Evolutionary conservation across 2,329 filamentous ascomycete species (phyloP).

Genomic region (Remersonia thermophila): DNA sequence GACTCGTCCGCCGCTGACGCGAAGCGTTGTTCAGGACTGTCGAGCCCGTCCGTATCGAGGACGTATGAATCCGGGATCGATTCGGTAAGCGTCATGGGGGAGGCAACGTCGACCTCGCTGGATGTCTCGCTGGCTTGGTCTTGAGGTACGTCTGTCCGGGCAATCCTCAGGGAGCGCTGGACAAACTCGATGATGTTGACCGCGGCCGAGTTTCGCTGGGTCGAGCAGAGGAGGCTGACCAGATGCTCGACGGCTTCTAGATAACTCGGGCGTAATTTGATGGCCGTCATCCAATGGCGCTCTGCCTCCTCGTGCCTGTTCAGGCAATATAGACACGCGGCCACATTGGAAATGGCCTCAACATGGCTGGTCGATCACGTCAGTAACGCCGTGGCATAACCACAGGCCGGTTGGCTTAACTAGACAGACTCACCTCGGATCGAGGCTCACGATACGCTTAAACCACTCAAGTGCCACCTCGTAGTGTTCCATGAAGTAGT

Average conservation of each 20-base stretch:
- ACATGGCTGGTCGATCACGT: conserved; percentile 50
- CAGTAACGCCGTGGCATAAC: no score
- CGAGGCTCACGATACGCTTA: conserved; percentile 45
- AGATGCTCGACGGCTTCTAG: conserved; percentile 94
- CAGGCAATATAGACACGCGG: conserved; percentile 76
- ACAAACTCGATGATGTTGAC: conserved; percentile 79
- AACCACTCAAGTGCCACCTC: conserved; percentile 67
- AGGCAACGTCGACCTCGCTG: conserved; percentile 14
- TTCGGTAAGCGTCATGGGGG: conserved; percentile 9
- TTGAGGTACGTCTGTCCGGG: conserved; percentile 6
- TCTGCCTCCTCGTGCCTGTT: conserved; percentile 75
- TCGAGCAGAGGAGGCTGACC: conserved; percentile 72
- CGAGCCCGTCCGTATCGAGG: conserved; percentile 15
- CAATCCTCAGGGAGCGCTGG: conserved; percentile 55
- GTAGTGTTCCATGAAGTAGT: conserved; percentile 80
- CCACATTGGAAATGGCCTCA: conserved; percentile 87
- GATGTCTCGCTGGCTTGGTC: conserved; percentile 18
- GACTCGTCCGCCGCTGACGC: conserved; percentile 9
- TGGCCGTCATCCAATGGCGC: conserved; percentile 71
- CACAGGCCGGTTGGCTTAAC: no score
- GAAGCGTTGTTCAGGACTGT: conserved; percentile 15
- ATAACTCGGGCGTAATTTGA: conserved; percentile 72
- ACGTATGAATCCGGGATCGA: conserved; percentile 15
- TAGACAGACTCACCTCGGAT: conserved; percentile 36
- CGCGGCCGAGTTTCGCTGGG: conserved; percentile 70